Base-by-base conservation (phyloP, 345 rosid genomes). In the Syzygium jambos region DNA sequence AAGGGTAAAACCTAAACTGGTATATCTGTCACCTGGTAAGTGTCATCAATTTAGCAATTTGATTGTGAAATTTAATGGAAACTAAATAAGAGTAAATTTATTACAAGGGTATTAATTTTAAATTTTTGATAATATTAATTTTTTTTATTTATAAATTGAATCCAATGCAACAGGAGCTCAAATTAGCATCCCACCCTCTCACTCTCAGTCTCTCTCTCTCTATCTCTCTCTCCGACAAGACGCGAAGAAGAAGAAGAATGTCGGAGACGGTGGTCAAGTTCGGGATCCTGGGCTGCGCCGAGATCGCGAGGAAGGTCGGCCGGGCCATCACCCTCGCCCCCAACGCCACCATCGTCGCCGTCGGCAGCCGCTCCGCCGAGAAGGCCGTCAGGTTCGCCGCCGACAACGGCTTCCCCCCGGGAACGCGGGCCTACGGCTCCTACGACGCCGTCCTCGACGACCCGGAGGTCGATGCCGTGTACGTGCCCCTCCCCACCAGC, bases 201-300 rank as follows among this genome's bases (percentile, higher is more conserved):
- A 61, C 34, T 27, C 73, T 29, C 68, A 3, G 9, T 56, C 61
- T 56, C 59, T 4, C 12, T n/a, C 38, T 65, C 43, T 2, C 21
- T 38, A 2, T 63, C 25, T 68, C 3, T 65, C 41, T 59, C 6
- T 43, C 46, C 23, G 57, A 55, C 25, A 14, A 29, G 43, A 17
- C 49, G 80, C 25, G 80, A 34, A 34, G 80, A 11, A 68, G 43
- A 34, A 73, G 80, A 41, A 73, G 49, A 34, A 73, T 73, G 80
- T 34, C 80, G 49, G 80, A 73, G 49, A 9, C 80, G 80, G 41
- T 86, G 15, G 89, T 95, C 93, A 87, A 91, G 5, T 87, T 97
- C 87, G 99, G 99, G 53, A 87, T 97, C 34, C 65, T 96, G 30
- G 98, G 98, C 63, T 95, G 97, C 89, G 94, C 93, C 4, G 94